Evolutionary conservation across 768 basidiomycete genomes (phyloP), one percentile per base, ranked within the genome.

Genomic region (Suillus clintonianus): DNA sequence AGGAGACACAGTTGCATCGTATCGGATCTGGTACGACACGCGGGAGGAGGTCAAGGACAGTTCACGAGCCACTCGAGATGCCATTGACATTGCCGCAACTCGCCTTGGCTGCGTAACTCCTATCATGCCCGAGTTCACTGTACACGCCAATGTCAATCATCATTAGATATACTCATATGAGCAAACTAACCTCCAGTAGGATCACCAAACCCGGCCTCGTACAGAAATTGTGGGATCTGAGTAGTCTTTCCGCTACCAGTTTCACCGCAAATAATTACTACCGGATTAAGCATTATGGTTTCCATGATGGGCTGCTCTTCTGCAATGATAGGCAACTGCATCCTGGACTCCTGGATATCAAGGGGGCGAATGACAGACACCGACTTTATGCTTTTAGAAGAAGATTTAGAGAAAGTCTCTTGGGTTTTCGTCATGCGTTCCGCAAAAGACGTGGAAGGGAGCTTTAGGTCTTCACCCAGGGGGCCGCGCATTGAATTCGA

Each of bases 241-340:
- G 97, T 99, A 1, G 97, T 99, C 79, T 99, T 99, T 53, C 97
- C 97, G 72, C 94, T 96, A 56, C 97, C 97, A 17, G 97, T 99
- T 81, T 99, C 97, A 75, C 97, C 90, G 65, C 89, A 90, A 65
- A 78, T 69, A 42, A 76, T 62, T 34, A 95, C 89, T 7, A 97
- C 91, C 0, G 91, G 87, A 73, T 99, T 88, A 41, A 97, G 79
- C 60, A 94, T 76, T 51, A 99, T 87, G 5, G 94, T 86, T 71
- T 97, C 95, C 88, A 99, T 91, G 61, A 99, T 94, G 2, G 87
- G 83, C 70, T 99, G 95, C 71, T 99, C 97, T 74, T 99, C 96
- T 8, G 91, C 87, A 22, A 94, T 85, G 65, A 99, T 94, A 4
- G 97, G 97, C 2, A 99, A 78, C 63, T 90, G 80, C 59, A 95